phyloP scores from a whole-genome alignment of 495 filamentous ascomycete species.

The Beverwykella pulmonaria region DNA sequence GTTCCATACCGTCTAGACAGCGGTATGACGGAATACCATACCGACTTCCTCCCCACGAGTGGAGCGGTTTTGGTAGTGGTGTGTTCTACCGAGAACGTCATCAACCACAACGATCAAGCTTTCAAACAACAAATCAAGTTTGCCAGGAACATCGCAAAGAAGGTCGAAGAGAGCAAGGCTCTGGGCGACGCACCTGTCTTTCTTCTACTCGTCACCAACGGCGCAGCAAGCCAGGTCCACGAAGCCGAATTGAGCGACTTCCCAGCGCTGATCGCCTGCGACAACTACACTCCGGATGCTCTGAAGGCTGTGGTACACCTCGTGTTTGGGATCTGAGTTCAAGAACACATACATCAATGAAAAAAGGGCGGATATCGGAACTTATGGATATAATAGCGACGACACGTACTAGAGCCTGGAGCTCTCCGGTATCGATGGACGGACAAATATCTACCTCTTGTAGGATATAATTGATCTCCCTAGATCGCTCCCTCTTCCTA shows the following conservation, averaged over 20 bases:
- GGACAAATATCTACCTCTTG: background rate
- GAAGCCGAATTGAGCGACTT: slow-evolving; percentile 21
- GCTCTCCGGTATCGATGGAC: background rate
- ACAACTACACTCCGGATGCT: slow-evolving; percentile 25
- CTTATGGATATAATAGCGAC: background rate
- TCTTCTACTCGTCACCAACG: slow-evolving; percentile 29
- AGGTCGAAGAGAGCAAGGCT: slow-evolving; percentile 1
- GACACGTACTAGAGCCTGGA: background rate
- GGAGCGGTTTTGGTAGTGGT: slow-evolving; percentile 43
- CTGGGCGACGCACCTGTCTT: slow-evolving; percentile 18
- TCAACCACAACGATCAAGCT: slow-evolving; percentile 1
- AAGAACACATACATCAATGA: background rate
- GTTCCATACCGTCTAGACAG: slow-evolving; percentile 45
- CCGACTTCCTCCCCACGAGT: slow-evolving; percentile 42
- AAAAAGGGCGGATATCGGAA: background rate
- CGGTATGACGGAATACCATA: slow-evolving; percentile 46
- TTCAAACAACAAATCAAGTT: slow-evolving; percentile 30
- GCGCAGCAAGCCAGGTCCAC: background rate
- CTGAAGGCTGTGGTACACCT: slow-evolving; percentile 16
- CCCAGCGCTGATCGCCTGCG: slow-evolving; percentile 23
- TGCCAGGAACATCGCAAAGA: slow-evolving; percentile 12
- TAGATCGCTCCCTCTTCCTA: background rate
- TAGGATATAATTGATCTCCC: background rate
- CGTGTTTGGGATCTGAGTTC: slow-evolving; percentile 30
- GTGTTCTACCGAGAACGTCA: slow-evolving; percentile 22